Conservation (phyloP, 371 early-diverging fungal genomes). For the Catenaria anguillulae region DNA sequence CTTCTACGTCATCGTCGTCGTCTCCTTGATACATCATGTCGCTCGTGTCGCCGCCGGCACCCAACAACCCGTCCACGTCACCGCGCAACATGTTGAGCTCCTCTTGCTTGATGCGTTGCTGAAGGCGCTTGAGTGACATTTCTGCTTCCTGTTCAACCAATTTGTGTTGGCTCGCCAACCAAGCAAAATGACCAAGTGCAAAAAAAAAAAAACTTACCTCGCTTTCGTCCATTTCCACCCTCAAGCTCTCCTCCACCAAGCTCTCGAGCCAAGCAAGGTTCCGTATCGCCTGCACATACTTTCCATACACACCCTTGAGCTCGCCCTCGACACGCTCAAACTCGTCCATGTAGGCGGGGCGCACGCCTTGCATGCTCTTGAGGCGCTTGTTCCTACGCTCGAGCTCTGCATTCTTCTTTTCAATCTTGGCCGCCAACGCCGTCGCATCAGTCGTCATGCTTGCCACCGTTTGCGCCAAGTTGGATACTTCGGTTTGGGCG, state of each 20-base stretch:
- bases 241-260: conserved; percentile 25
- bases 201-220: conserved; percentile 14
- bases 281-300: conserved; percentile 27
- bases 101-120: conserved; percentile 26
- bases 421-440: conserved; percentile 29
- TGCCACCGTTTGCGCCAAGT: conserved; percentile 15
- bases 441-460: conserved; percentile 23
- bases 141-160: conserved; percentile 23
- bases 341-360: conserved; percentile 42
- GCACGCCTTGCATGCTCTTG: conserved; percentile 26
- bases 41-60: conserved; percentile 5
- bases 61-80: background rate
- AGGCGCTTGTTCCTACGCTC: conserved; percentile 30
- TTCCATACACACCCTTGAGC: conserved; percentile 21
- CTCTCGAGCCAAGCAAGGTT: conserved; percentile 30
- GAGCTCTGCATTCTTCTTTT: conserved; percentile 26
- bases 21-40: background rate
- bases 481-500: conserved; percentile 14
- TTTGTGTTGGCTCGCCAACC: background rate
- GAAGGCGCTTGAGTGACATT: conserved; percentile 23
- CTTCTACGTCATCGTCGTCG: background rate
- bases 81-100: conserved; percentile 23
- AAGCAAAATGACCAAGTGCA: background rate
- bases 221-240: conserved; percentile 26
- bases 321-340: conserved; percentile 33